Percentiles rank a stretch among this genome's conserved stretches.
phyloP scores from a whole-genome alignment of 2,329 filamentous ascomycete species.

The Dactylellina sp. region DNA sequence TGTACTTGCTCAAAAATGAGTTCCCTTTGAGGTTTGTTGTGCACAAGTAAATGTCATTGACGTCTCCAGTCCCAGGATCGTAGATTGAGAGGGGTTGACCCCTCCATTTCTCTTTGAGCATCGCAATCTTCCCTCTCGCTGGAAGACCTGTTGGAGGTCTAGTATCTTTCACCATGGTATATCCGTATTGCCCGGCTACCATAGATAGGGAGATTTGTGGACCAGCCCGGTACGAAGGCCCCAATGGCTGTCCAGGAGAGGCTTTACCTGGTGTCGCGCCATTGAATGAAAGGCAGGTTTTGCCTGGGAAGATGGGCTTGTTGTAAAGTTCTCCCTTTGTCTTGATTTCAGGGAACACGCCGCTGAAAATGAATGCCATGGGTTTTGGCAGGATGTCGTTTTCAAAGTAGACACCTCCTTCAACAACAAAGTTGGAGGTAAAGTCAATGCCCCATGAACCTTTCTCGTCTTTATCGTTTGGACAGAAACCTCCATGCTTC shows the following conservation, averaged over 20 bases:
- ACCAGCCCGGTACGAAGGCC: not conserved
- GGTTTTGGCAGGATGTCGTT: not conserved
- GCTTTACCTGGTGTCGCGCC: not conserved
- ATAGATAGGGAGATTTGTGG: not conserved
- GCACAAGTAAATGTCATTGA: not conserved
- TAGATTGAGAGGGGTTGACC: not conserved
- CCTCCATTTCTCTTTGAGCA: conserved; percentile 3
- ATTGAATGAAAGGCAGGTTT: not conserved
- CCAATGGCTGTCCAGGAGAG: not conserved
- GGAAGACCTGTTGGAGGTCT: not conserved
- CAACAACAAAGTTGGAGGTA: not conserved
- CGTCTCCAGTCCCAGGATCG: not conserved
- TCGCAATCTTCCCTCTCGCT: not conserved
- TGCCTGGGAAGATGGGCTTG: not conserved
- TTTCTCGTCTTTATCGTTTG: not conserved
- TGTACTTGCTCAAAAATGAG: conserved; percentile 1
- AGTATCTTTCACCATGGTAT: not conserved
- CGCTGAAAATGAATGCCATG: not conserved
- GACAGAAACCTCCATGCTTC: conserved; percentile 9
- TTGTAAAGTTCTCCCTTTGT: conserved; percentile 4
- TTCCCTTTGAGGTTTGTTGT: not conserved
- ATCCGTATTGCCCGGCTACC: not conserved
- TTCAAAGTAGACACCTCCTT: conserved; percentile 18
- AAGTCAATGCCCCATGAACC: not conserved
- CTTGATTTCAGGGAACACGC: conserved; percentile 3